phyloP scores from a whole-genome alignment of 768 basidiomycete genomes.

The Leucocoprinus birnbaumii region DNA sequence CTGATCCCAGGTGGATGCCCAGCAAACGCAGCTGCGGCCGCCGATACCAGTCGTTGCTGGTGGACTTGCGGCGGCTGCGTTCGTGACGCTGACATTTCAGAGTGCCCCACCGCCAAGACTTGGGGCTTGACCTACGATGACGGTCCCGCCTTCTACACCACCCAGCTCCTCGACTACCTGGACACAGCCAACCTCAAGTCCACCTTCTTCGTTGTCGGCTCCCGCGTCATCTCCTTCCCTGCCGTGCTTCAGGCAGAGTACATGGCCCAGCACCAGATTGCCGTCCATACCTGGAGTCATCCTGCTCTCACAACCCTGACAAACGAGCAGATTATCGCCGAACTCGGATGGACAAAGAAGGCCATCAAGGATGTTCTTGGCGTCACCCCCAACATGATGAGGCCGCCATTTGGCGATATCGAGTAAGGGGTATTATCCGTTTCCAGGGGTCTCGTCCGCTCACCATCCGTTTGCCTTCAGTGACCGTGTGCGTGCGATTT shows the following conservation, averaged over 20 bases:
- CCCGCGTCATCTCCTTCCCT: slow-evolving; percentile 72
- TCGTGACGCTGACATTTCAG: slow-evolving; percentile 61
- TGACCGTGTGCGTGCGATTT: slow-evolving; percentile 85
- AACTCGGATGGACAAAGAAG: slow-evolving; percentile 86
- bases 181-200: slow-evolving; percentile 61
- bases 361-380: slow-evolving; percentile 80
- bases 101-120: slow-evolving; percentile 65
- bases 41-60: slow-evolving; percentile 63
- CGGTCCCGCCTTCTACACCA: slow-evolving; percentile 77
- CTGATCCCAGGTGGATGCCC: slow-evolving; percentile 50
- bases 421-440: slow-evolving; percentile 41
- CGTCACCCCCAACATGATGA: slow-evolving; percentile 75
- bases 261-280: slow-evolving; percentile 77
- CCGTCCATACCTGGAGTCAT: slow-evolving; percentile 70
- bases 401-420: slow-evolving; percentile 81
- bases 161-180: slow-evolving; percentile 70
- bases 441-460: not conserved
- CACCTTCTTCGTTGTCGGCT: slow-evolving; percentile 89
- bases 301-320: slow-evolving; percentile 66
- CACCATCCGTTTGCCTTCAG: slow-evolving; percentile 30
- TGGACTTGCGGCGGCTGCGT: slow-evolving; percentile 80
- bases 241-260: slow-evolving; percentile 70
- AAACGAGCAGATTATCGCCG: slow-evolving; percentile 82
- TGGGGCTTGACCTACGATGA: slow-evolving; percentile 70
- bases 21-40: slow-evolving; percentile 52